Conservation (phyloP, 306 rosid genomes). For the Cucumis sativus region Cucumber_9930_V3 NC_026660.2:5722001-5722500, state of each 20-base stretch:
- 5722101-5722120: too few species aligned
- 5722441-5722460: slow-evolving; percentile 8
- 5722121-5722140: too few species aligned
- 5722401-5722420: neutral
- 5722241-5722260: neutral
- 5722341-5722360: neutral
- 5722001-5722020: too few species aligned
- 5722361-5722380: neutral
- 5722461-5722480: slow-evolving; percentile 7
- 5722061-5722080: too few species aligned
- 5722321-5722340: neutral
- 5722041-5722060: too few species aligned
- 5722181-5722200: neutral
- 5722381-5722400: neutral
- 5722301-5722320: neutral
- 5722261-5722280: neutral
- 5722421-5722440: slow-evolving; percentile 4
- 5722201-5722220: slow-evolving; percentile 2
- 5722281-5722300: neutral
- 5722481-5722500: neutral
- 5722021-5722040: too few species aligned
- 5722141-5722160: neutral
- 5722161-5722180: slow-evolving; percentile 17
- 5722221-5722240: neutral
- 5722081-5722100: too few species aligned